These are phyloP conservation scores for Mycena alexandri DNA, from an alignment of 768 basidiomycete species.

Conservation along the genomic window DNA sequence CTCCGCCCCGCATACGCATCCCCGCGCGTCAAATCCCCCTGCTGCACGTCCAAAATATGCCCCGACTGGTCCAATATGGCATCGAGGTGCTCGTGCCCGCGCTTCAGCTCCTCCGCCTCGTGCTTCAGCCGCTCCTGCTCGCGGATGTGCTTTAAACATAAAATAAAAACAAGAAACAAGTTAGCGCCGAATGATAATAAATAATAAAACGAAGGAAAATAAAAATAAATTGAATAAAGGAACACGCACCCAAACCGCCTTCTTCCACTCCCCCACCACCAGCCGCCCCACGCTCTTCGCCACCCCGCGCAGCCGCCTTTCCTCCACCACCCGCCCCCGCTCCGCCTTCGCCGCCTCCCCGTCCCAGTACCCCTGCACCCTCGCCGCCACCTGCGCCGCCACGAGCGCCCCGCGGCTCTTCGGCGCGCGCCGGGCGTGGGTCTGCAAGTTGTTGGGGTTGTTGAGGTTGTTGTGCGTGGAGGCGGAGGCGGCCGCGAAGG, in stretches of 20 bases:
- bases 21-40: constrained; percentile 71
- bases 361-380: constrained; percentile 84
- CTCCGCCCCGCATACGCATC: constrained; percentile 50
- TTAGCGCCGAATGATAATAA: neutral
- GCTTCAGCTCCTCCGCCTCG: constrained; percentile 82
- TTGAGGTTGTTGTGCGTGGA: too few relatives aligned
- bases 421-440: constrained; percentile 38
- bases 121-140: constrained; percentile 72
- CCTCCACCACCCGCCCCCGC: constrained; percentile 68
- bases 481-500: neutral
- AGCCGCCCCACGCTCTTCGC: constrained; percentile 80
- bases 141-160: constrained; percentile 70
- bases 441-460: too few relatives aligned
- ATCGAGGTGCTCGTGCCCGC: constrained; percentile 89
- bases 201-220: neutral
- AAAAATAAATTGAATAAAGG: neutral
- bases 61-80: constrained; percentile 92
- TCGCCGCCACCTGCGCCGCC: constrained; percentile 70
- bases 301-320: constrained; percentile 72
- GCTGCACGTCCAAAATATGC: constrained; percentile 87
- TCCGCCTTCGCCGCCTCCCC: constrained; percentile 72
- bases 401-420: constrained; percentile 53
- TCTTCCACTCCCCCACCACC: constrained; percentile 87
- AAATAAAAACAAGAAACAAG: constrained; percentile 8
- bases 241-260: constrained; percentile 75